Evolutionary conservation across 2,329 filamentous ascomycete species (phyloP), one percentile per base, ranked within the genome.

Genomic region (Colletotrichum eleusines): DNA sequence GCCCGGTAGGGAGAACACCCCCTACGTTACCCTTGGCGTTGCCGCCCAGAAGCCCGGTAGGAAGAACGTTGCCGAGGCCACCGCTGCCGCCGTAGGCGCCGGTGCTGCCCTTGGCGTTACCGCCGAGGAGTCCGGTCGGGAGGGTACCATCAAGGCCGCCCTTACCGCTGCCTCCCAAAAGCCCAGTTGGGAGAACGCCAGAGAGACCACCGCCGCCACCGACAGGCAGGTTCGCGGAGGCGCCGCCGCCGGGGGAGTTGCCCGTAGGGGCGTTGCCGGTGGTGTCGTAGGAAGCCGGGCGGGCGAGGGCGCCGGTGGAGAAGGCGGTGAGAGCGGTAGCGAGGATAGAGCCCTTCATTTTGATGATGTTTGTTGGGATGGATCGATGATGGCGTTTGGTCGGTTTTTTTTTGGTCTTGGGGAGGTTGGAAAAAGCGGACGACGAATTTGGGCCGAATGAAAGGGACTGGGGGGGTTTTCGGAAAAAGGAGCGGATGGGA

Each of bases 301-400:
- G 57, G 11, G 58, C 64, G 0, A 63, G 28, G n/a, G 38, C 28
- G 18, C 64, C 18, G 3, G 57, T 57, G 28, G 46, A 66, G 64
- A 66, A 62, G 46, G 28, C 64, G 8, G 59, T 42, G 7, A 62
- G 28, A 38, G 46, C 28, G 18, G 48, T 66, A 28, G 35, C 38
- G 64, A 66, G 23, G 11, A 66, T 20, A 31, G 28, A 53, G n/a
- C 46, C 58, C 64, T 63, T 66, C 64, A 66, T 66, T 35, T 63
- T 66, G 20, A 54, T 26, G 38, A 23, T 26, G 42, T 18, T 31
- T 26, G 42, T 18, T 7, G 6, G 20, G 28, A 28, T 46, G 28
- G 26, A n/a, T 48, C 20, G 33, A 38, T 40, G 33, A 18, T 33
- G 9, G 11, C 8, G 26, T 4, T 51, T 11, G 26, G 26, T 23